These are phyloP conservation scores for Vitellaria paradoxa DNA, from an alignment of 179 eudicot species.

Conservation along the genomic window DNA sequence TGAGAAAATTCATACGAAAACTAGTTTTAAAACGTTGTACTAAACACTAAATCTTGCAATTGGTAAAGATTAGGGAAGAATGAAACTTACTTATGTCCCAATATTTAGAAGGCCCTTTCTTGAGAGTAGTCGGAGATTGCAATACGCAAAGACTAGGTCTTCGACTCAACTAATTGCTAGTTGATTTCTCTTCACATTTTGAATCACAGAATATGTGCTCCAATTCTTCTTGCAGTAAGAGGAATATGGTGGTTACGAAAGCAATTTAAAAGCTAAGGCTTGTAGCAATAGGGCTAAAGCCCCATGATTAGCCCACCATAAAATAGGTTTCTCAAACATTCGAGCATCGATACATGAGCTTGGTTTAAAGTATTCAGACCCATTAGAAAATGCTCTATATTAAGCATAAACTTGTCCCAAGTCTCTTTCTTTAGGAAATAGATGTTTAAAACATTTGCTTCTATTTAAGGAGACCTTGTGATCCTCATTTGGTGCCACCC, in stretches of 20 bases:
- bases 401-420: not conserved
- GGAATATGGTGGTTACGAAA: conserved; percentile 7
- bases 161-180: not conserved
- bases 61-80: not conserved
- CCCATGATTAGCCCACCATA: conserved; percentile 6
- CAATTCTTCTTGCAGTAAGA: conserved; percentile 10
- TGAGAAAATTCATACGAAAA: not conserved
- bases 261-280: conserved; percentile 8
- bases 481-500: not conserved
- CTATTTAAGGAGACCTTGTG: conserved; percentile 2
- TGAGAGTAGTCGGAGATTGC: not conserved
- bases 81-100: not conserved
- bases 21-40: not conserved
- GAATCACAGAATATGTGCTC: conserved; percentile 14
- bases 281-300: conserved; percentile 14
- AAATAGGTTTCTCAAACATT: conserved; percentile 8
- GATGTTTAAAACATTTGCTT: not conserved
- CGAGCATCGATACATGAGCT: conserved; percentile 8
- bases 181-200: conserved; percentile 9
- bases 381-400: conserved; percentile 8
- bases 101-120: not conserved
- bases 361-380: not conserved
- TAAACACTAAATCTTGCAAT: not conserved
- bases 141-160: conserved; percentile 12
- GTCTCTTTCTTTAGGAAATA: not conserved